Base-by-base conservation (phyloP, 75 land plant genomes). In the Picea sitchensis region DNA sequence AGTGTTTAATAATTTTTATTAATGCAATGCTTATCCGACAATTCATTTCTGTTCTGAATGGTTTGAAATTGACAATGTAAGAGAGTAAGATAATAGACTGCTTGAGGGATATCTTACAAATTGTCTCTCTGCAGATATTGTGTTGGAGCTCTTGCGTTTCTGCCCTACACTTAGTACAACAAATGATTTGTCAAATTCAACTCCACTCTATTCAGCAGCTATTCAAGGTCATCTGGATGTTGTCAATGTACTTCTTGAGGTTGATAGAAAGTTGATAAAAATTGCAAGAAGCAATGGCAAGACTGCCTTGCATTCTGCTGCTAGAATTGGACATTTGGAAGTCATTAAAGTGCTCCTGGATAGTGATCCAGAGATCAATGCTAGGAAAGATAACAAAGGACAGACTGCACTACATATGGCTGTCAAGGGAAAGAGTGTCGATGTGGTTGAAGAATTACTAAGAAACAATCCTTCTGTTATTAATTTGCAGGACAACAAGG, bases 341-440 rank as follows among this genome's bases (percentile, higher is more conserved):
- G 85, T 88, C 18, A 87, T 91, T 14, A 87, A 75, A 65, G 82
- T 90, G 32, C 81, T 91, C 58, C 51, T 87, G 60, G 32, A 44
- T 17, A 83, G 84, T 73, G 93, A 89, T 30, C 91, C 85, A 44
- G 84, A 74, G 30, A 81, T 83, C 36, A 54, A 75, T 6, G 63
- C 65, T 11, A 81, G 85, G 77, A 84, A 15, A 14, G 94, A 92
- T 80, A 90, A 88, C 81, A 92, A 92, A 81, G 94, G 94, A 2
- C 94, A 92, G 81, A 92, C 92, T 0, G 92, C 94, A 21, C 82
- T 92, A 32, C 94, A 92, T 68, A 92, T 92, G 94, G 90, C 94
- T 5, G 90, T 81, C n/a, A 92, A 92, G 75, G 94, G 94, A 57
- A 85, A 84, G 57, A 90, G 79, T 72, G n/a, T 86, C 6, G 87